Evolutionary conservation across 2,329 filamentous ascomycete genomes (phyloP), one percentile per base, ranked within the genome.

Genomic region (Beauveria bassiana): DNA sequence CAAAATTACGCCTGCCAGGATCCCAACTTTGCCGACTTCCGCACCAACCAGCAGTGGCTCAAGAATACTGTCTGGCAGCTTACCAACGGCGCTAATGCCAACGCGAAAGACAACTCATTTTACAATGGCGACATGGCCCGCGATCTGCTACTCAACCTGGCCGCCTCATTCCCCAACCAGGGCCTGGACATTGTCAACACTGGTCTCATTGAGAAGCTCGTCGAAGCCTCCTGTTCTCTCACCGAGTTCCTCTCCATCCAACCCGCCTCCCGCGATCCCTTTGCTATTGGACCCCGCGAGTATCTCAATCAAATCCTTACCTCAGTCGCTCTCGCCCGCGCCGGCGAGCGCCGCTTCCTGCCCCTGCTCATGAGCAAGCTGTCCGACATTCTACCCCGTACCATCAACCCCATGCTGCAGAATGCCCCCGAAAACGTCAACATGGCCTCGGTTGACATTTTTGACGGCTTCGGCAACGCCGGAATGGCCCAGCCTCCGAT

Each of bases 311-410:
- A 88, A 62, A 81, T 93, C 34, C 76, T 90, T 46, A 84, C 82
- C 62, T 80, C 91, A 9, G 78, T 92, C 2, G 86, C 86, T 2
- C 78, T 85, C 9, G 80, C 95, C 20, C 88, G 89, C n/a, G 87
- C 85, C 62, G 90, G 90, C 7, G 83, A 93, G 61, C 83, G 88
- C 64, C 87, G 88, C 57, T 95, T 91, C 70, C 78, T 93, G 16
- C 90, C 90, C 3, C 79, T 96, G 0, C 80, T 96, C 1, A 75
- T 95, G 61, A 83, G 82, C 71, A 95, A 93, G 75, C 82, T 93
- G 45, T 81, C 87, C 64, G 88, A 93, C 47, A 80, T 88, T 3
- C 75, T 93, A 3, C 88, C 88, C 8, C 79, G 79, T 16, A 76
- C 87, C 18, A 78, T 80, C 62, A 85, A 81, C 65, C 85, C 85